These are phyloP conservation scores for Tolypocladium sp. DNA, from an alignment of 2,329 filamentous ascomycete genomes.

Conservation along the genomic window DNA sequence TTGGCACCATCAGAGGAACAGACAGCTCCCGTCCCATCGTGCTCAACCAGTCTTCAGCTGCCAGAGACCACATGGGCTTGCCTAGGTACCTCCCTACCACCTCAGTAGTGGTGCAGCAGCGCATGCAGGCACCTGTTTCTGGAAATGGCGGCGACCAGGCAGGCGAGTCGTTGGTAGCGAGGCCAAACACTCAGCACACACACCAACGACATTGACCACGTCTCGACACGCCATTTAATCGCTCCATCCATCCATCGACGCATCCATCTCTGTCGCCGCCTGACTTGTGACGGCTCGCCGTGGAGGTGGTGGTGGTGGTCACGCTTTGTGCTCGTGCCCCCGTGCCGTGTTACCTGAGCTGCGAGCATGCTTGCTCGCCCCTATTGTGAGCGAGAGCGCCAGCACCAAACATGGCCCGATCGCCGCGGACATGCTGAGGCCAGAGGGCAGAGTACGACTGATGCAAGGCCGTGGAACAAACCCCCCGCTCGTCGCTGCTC, in stretches of 20 bases:
- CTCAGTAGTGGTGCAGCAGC: not conserved
- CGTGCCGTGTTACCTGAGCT: not conserved
- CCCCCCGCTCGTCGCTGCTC: not conserved
- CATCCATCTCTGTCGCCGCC: not conserved
- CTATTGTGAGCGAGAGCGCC: not conserved
- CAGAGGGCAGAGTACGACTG: not conserved
- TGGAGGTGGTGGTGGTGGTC: not conserved
- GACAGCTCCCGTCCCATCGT: not conserved
- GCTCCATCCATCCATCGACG: not conserved
- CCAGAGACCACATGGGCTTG: not conserved
- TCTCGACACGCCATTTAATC: not conserved
- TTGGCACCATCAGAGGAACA: not conserved
- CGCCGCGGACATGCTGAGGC: not conserved
- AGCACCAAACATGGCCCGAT: not conserved
- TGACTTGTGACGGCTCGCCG: not conserved
- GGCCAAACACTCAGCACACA: not conserved
- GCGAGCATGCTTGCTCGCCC: not conserved
- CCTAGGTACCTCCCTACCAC: not conserved
- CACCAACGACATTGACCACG: not conserved
- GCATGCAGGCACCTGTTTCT: not conserved
- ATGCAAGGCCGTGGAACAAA: not conserved
- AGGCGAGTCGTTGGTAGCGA: not conserved
- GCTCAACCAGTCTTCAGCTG: not conserved
- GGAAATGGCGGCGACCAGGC: not conserved
- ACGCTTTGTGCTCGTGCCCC: not conserved